Percentiles rank a stretch among this genome's conserved stretches.
Evolutionary conservation across 768 basidiomycete species (phyloP).

Genomic region (Saitozyma podzolica): DNA sequence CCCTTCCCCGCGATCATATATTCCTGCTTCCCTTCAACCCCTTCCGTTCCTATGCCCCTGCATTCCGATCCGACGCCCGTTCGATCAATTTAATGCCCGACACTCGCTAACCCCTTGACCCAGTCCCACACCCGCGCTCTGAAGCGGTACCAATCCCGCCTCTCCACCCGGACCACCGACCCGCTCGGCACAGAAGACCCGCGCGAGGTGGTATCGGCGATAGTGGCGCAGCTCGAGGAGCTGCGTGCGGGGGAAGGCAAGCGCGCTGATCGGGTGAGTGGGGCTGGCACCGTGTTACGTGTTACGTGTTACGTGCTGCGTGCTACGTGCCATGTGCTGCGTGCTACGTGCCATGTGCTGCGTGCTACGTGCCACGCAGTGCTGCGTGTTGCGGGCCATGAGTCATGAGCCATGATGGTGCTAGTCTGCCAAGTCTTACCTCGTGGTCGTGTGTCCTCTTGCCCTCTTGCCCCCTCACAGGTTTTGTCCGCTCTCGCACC

Average conservation of each 20-base stretch:
- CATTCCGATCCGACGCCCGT: too few relatives aligned
- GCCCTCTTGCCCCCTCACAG: too few relatives aligned
- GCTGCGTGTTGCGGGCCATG: background rate
- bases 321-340: slow-evolving; percentile 15
- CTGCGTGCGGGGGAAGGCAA: background rate
- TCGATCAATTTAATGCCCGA: too few relatives aligned
- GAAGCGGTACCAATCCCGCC: slow-evolving; percentile 26
- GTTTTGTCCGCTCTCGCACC: too few relatives aligned
- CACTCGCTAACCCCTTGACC: background rate
- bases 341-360: background rate
- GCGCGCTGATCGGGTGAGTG: background rate
- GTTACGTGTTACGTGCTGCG: slow-evolving; percentile 1
- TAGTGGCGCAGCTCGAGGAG: slow-evolving; percentile 4
- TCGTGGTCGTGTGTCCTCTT: too few relatives aligned
- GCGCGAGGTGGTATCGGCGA: slow-evolving; percentile 9
- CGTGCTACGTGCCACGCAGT: background rate
- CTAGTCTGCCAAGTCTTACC: too few relatives aligned
- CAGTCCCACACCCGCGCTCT: slow-evolving; percentile 34
- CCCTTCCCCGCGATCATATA: too few relatives aligned
- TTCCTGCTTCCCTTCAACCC: too few relatives aligned
- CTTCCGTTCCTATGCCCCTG: too few relatives aligned
- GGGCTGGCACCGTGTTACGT: background rate
- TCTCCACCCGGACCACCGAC: background rate
- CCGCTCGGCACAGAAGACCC: slow-evolving; percentile 14
- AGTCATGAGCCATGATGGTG: background rate